Conservation (phyloP, 805 yeast species). For the Kluyveromyces lactis region DNA sequence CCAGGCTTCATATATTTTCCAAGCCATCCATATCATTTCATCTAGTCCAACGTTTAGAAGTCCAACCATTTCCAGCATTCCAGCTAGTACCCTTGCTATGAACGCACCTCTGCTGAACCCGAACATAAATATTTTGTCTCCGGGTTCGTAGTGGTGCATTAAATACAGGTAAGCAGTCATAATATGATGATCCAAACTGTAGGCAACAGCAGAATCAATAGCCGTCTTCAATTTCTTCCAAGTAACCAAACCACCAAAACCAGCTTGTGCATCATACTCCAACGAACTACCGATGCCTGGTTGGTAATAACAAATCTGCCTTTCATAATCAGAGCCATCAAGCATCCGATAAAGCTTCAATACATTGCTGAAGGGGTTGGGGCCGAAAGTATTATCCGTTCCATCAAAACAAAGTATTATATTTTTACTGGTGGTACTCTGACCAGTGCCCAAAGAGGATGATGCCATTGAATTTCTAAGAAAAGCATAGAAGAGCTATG, state of each 20-base stretch:
- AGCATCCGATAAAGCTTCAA: slow-evolving; percentile 44
- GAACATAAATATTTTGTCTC: slow-evolving; percentile 47
- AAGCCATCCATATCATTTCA: slow-evolving; percentile 49
- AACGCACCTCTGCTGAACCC: slow-evolving; percentile 64
- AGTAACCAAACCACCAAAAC: slow-evolving; percentile 12
- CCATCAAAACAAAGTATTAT: slow-evolving; percentile 57
- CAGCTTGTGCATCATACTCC: slow-evolving; percentile 29
- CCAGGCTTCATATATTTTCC: slow-evolving; percentile 57
- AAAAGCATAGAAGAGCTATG: no score
- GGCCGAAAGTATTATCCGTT: slow-evolving; percentile 51
- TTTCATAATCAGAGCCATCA: slow-evolving; percentile 33
- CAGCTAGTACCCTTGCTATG: slow-evolving; percentile 54
- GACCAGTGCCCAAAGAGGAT: neutral
- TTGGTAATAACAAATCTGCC: slow-evolving; percentile 54
- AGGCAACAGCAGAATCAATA: slow-evolving; percentile 44
- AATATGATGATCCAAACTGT: slow-evolving; percentile 47
- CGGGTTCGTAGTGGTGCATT: slow-evolving; percentile 38
- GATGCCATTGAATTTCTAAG: no score
- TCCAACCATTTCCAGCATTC: slow-evolving; percentile 61
- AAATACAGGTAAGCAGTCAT: slow-evolving; percentile 48
- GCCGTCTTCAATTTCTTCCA: slow-evolving; percentile 16
- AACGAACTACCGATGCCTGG: slow-evolving; percentile 58
- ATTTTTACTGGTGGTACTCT: slow-evolving; percentile 26
- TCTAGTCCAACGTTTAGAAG: slow-evolving; percentile 47
- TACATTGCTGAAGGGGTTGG: slow-evolving; percentile 45